A percentile compares a stretch with the other conserved stretches of the same genome.
These are phyloP conservation scores for Solidago caesia DNA, from an alignment of 129 eudicot genomes.

Conservation along the genomic window DNA sequence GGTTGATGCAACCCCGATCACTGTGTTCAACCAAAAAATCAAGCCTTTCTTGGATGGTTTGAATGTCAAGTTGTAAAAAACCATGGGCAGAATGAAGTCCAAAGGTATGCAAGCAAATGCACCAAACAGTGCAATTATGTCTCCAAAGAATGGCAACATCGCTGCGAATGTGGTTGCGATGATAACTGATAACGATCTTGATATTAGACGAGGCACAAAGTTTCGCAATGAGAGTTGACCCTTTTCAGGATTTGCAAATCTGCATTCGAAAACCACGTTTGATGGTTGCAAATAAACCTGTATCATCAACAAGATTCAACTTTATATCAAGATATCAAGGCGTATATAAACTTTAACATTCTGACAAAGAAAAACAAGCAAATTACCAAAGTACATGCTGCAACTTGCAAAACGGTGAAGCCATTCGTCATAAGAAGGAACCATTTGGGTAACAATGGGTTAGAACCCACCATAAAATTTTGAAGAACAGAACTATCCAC, in stretches of 20 bases:
- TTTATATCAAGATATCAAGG: too few relatives aligned
- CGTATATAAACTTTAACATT: background rate
- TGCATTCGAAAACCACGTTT: slow-evolving; percentile 56
- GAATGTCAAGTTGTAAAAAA: slow-evolving; percentile 67
- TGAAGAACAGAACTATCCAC: slow-evolving; percentile 51
- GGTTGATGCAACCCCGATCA: slow-evolving; percentile 46
- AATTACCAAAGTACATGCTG: slow-evolving; percentile 55
- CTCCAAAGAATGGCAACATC: slow-evolving; percentile 88
- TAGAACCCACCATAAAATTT: slow-evolving; percentile 51
- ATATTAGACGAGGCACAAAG: slow-evolving; percentile 50
- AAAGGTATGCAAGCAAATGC: slow-evolving; percentile 82
- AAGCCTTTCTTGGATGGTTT: slow-evolving; percentile 58
- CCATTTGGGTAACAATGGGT: slow-evolving; percentile 64
- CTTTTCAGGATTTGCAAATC: slow-evolving; percentile 58
- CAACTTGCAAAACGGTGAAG: slow-evolving; percentile 56
- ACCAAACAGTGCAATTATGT: slow-evolving; percentile 69
- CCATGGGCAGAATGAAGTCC: slow-evolving; percentile 73
- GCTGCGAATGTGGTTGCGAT: slow-evolving; percentile 60
- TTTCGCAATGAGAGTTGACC: slow-evolving; percentile 56
- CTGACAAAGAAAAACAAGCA: background rate
- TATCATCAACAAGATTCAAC: background rate
- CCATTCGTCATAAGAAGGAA: slow-evolving; percentile 55
- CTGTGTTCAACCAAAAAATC: slow-evolving; percentile 47
- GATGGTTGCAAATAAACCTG: slow-evolving; percentile 82
- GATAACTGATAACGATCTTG: slow-evolving; percentile 62